Conservation (phyloP, 768 basidiomycete species). For the Pisolithus sp. region DNA sequence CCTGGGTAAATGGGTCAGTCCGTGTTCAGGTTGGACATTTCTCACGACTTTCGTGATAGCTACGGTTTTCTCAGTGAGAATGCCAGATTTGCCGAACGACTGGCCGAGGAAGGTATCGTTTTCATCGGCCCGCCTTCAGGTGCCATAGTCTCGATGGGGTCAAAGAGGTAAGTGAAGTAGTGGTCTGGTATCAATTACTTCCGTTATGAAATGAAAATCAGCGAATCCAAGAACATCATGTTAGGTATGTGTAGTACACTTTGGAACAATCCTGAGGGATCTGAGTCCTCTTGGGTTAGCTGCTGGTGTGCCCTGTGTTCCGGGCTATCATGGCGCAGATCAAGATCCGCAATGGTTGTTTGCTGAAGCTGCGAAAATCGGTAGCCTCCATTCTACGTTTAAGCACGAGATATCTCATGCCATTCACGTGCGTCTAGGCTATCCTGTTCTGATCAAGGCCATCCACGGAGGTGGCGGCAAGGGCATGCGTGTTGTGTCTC, state of each 20-base stretch:
- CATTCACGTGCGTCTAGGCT: slow-evolving; percentile 42
- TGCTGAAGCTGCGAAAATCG: slow-evolving; percentile 64
- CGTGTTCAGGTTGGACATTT: background rate
- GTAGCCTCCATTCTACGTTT: slow-evolving; percentile 24
- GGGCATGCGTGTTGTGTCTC: slow-evolving; percentile 82
- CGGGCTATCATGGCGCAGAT: slow-evolving; percentile 84
- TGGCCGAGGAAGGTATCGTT: slow-evolving; percentile 73
- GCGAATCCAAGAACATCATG: slow-evolving; percentile 97
- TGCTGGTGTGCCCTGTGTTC: slow-evolving; percentile 89
- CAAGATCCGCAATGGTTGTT: slow-evolving; percentile 72
- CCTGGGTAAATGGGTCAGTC: slow-evolving; percentile 54
- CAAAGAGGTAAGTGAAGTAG: slow-evolving; percentile 62
- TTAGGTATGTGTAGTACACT: slow-evolving; percentile 38
- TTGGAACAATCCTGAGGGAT: slow-evolving; percentile 1
- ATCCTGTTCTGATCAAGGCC: slow-evolving; percentile 94
- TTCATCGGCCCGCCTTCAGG: slow-evolving; percentile 88
- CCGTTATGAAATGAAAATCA: slow-evolving; percentile 19
- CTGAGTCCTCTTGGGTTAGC: slow-evolving; percentile 34
- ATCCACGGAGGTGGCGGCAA: slow-evolving; percentile 94
- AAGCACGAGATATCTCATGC: background rate
- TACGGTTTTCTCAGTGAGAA: slow-evolving; percentile 95
- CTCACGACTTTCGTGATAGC: slow-evolving; percentile 27
- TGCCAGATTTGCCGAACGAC: slow-evolving; percentile 65
- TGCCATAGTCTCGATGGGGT: slow-evolving; percentile 92
- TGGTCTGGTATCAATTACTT: background rate